Evolutionary conservation across 352 stramenopile species (phyloP), one percentile per base, ranked within the genome.

Genomic region (Pythium grandisporangium): DNA sequence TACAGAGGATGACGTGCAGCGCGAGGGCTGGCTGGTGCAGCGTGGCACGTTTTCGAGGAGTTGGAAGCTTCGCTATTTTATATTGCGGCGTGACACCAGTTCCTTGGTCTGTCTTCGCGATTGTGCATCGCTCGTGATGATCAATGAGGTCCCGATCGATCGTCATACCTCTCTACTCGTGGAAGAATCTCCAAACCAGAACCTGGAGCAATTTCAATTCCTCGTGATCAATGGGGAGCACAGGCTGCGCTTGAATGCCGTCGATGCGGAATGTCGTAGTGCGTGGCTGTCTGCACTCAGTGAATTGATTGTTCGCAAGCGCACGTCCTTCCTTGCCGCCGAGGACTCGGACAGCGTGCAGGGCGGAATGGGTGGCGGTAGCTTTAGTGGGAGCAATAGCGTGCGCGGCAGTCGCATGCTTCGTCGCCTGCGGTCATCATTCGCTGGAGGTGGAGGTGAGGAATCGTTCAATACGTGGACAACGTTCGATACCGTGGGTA

Each of bases 21-120:
- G 74, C 14, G 75, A 93, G 53, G 80, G 75, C 1, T 93, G 80
- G 80, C 55, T 93, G 0, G 80, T 77, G 0, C 55, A 81, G 23
- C 52, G 74, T 13, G 75, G 80, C 11, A 58, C 66, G 30, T 55
- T 88, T n/a, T 86, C 80, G 14, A 54, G 74, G 22, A 86, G 66
- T 34, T 93, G 80, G 80, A 90, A 89, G 57, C 63, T 93, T 20
- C 72, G 80, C 1, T 93, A 91, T 44, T 93, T 84, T 29, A 49
- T 91, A 29, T 55, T 93, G 4, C 61, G 72, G 0, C 63, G 55
- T 30, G 77, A 90, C 38, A 74, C 66, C 1, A 88, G 78, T 41
- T 74, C 63, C 29, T 61, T 93, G 7, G 63, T 93, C 14, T 87
- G 78, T 60, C 61, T 93, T 1, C 73, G 70, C 32, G 80, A 93